Percentiles rank a stretch among this genome's conserved stretches.
These are phyloP conservation scores for Alternaria tenuissima DNA, from an alignment of 2,329 filamentous ascomycete genomes.

Conservation along the genomic window DNA sequence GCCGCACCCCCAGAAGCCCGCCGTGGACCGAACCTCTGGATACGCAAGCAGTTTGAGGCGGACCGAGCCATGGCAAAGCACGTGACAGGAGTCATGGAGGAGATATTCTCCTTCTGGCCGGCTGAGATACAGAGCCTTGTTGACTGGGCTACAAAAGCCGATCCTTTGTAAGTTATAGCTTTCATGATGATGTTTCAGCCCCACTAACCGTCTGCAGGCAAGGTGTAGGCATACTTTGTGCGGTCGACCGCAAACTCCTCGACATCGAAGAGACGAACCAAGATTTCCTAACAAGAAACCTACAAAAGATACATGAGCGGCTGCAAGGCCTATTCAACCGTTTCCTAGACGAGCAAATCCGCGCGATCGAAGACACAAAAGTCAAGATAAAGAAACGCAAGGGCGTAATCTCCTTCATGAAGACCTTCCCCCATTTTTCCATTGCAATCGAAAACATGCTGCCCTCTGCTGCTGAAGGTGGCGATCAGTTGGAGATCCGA, in stretches of 20 bases:
- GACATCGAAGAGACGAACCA: constrained; percentile 90
- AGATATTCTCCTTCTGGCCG: constrained; percentile 83
- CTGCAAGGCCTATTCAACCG: constrained; percentile 81
- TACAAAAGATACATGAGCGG: constrained; percentile 80
- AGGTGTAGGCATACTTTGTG: constrained; percentile 85
- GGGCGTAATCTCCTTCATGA: constrained; percentile 94
- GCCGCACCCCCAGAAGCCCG: constrained; percentile 72
- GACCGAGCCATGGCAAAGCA: constrained; percentile 85
- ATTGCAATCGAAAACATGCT: constrained; percentile 85
- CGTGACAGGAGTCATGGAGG: constrained; percentile 87
- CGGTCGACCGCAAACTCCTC: constrained; percentile 78
- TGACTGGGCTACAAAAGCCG: constrained; percentile 81
- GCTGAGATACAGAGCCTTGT: constrained; percentile 79
- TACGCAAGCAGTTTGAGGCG: constrained; percentile 82
- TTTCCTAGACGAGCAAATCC: constrained; percentile 94
- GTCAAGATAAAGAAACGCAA: constrained; percentile 99
- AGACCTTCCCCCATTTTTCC: constrained; percentile 89
- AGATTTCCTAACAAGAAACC: constrained; percentile 81
- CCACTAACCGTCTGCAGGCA: constrained; percentile 65
- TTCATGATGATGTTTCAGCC: no score
- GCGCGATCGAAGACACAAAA: constrained; percentile 96
- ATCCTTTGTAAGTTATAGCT: constrained; percentile 74
- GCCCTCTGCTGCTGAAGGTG: constrained; percentile 57
- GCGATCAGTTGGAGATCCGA: constrained; percentile 70
- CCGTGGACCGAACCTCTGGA: constrained; percentile 74